Evolutionary conservation across 2,329 filamentous ascomycete genomes (phyloP).

Genomic region (Orbilia javanica): DNA sequence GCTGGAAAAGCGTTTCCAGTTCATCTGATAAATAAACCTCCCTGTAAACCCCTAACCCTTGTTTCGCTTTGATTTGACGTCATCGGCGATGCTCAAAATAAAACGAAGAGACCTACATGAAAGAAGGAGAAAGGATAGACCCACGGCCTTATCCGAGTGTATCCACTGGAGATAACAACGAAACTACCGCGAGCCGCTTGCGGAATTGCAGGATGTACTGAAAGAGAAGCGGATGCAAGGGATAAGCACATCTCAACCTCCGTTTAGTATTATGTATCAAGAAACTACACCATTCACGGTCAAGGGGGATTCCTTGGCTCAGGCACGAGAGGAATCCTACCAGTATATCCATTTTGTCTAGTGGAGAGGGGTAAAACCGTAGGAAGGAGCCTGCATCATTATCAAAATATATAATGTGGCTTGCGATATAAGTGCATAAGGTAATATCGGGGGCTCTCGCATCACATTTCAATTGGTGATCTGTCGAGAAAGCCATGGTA

Average conservation of each 20-base stretch:
- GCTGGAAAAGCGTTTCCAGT: slow-evolving; percentile 29
- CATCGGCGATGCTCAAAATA: slow-evolving; percentile 48
- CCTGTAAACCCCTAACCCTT: slow-evolving; percentile 33
- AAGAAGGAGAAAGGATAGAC: slow-evolving; percentile 1
- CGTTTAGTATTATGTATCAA: neutral
- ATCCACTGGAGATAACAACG: slow-evolving; percentile 5
- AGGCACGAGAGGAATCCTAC: slow-evolving; percentile 38
- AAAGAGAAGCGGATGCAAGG: slow-evolving; percentile 23
- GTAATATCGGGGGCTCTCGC: neutral
- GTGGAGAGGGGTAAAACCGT: slow-evolving; percentile 19
- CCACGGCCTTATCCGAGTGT: slow-evolving; percentile 41
- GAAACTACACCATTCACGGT: slow-evolving; percentile 25
- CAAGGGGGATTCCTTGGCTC: slow-evolving; percentile 34
- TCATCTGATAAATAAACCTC: slow-evolving; percentile 44
- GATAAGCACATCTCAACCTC: slow-evolving; percentile 11
- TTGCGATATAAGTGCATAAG: neutral
- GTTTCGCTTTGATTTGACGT: slow-evolving; percentile 58
- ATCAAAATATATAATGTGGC: slow-evolving; percentile 16
- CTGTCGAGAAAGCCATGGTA: slow-evolving; percentile 38
- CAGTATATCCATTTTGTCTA: slow-evolving; percentile 22
- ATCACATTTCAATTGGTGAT: slow-evolving; percentile 33
- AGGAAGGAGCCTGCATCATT: slow-evolving; percentile 22
- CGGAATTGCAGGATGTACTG: slow-evolving; percentile 27
- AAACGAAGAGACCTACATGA: neutral
- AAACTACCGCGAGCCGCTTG: slow-evolving; percentile 26